phyloP scores from a whole-genome alignment of 352 stramenopile species.

The Detonula confervacea region DNA sequence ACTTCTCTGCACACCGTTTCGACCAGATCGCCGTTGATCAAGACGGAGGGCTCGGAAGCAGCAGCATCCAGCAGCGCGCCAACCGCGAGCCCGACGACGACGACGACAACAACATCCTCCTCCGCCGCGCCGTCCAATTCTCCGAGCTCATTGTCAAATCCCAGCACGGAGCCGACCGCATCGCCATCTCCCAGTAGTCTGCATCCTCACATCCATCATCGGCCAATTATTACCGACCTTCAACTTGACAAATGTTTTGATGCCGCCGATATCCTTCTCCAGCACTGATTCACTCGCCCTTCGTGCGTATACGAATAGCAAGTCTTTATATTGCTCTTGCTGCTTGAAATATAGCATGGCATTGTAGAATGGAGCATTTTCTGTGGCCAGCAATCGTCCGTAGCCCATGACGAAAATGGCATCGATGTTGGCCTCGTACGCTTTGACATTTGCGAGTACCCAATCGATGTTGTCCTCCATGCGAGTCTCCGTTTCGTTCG shows the following conservation, averaged over 20 bases:
- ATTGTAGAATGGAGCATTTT: constrained; percentile 33
- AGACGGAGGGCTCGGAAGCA: neutral
- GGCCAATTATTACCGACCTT: constrained; percentile 38
- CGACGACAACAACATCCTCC: no score
- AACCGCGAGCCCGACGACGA: neutral
- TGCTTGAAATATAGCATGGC: constrained; percentile 22
- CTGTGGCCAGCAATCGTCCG: constrained; percentile 12
- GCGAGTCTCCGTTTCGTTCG: constrained; percentile 34
- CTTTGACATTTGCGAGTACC: constrained; percentile 33
- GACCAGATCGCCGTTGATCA: no score
- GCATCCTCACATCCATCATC: constrained; percentile 36
- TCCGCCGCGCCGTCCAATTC: no score
- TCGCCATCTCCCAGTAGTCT: constrained; percentile 16
- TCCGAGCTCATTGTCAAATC: no score
- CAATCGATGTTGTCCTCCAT: constrained; percentile 56
- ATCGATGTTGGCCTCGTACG: constrained; percentile 29
- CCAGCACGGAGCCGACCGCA: no score
- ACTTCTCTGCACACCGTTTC: no score
- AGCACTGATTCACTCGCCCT: constrained; percentile 6
- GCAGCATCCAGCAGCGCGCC: neutral
- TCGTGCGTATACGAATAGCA: constrained; percentile 39
- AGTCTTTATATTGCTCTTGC: constrained; percentile 29
- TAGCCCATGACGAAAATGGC: constrained; percentile 46
- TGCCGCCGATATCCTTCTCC: constrained; percentile 6
- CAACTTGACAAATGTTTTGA: constrained; percentile 36